phyloP scores from a whole-genome alignment of 179 eudicot species.

The Actinidia chinensis region DNA sequence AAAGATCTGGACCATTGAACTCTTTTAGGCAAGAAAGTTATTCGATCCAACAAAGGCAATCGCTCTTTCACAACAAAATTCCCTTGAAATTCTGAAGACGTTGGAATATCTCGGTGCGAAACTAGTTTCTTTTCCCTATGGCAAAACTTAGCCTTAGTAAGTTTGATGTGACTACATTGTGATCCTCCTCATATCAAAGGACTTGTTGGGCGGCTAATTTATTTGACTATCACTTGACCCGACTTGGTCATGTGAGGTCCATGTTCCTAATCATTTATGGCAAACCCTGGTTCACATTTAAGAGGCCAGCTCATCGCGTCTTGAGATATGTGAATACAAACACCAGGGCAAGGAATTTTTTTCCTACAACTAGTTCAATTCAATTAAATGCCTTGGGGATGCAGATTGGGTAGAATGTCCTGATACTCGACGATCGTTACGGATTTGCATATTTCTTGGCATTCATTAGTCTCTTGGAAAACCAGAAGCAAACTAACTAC shows the following conservation, averaged over 20 bases:
- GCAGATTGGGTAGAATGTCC: conserved; percentile 16
- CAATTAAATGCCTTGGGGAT: conserved; percentile 17
- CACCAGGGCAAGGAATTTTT: conserved; percentile 3
- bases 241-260: too few relatives aligned
- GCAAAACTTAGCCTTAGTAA: conserved; percentile 14
- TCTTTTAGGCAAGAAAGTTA: not conserved
- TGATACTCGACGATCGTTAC: conserved; percentile 10
- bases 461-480: conserved; percentile 20
- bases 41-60: conserved; percentile 6
- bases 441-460: too few relatives aligned
- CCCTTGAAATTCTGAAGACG: conserved; percentile 6
- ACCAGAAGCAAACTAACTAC: conserved; percentile 21
- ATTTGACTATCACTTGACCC: conserved; percentile 17
- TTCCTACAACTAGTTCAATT: not conserved
- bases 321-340: conserved; percentile 5
- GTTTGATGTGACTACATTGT: not conserved
- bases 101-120: not conserved
- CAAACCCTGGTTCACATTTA: too few relatives aligned
- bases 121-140: not conserved
- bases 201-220: conserved; percentile 14
- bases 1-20: conserved; percentile 9
- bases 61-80: not conserved
- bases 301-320: too few relatives aligned
- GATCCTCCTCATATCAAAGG: too few relatives aligned
- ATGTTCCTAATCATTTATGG: too few relatives aligned